Conservation (phyloP, 371 early-diverging fungal species). For the Funneliformis caledonium region DNA sequence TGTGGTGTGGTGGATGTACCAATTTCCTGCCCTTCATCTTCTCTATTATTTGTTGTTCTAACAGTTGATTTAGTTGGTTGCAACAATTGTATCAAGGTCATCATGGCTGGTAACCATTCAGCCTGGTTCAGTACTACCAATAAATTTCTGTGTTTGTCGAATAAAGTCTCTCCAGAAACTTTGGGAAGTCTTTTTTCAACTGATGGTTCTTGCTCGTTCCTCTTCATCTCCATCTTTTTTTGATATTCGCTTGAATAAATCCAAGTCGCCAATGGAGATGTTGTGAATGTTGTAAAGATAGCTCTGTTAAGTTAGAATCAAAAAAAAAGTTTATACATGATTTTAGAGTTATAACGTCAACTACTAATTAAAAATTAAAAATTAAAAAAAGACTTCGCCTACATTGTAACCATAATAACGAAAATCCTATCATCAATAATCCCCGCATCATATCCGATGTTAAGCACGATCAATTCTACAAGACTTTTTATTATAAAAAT, state of each 20-base stretch:
- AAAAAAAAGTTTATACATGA: neutral
- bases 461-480: conserved; percentile 93
- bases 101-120: conserved; percentile 70
- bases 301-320: conserved; percentile 47
- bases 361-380: neutral
- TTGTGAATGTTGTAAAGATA: conserved; percentile 79
- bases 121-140: conserved; percentile 69
- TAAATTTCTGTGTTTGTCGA: conserved; percentile 36
- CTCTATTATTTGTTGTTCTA: neutral
- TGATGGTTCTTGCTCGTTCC: neutral
- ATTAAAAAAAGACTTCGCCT: conserved; percentile 24
- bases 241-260: conserved; percentile 63
- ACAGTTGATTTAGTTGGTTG: conserved; percentile 43
- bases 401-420: conserved; percentile 89
- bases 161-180: no score
- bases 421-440: conserved; percentile 79
- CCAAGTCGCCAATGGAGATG: conserved; percentile 64
- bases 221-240: conserved; percentile 40
- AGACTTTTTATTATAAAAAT: conserved; percentile 53
- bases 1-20: neutral
- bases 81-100: conserved; percentile 68
- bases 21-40: neutral
- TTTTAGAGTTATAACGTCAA: no score
- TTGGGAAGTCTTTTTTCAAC: no score
- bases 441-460: conserved; percentile 85